Evolutionary conservation across 257 asterid genomes (phyloP).

Genomic region (Cynanchum wilfordii): DNA sequence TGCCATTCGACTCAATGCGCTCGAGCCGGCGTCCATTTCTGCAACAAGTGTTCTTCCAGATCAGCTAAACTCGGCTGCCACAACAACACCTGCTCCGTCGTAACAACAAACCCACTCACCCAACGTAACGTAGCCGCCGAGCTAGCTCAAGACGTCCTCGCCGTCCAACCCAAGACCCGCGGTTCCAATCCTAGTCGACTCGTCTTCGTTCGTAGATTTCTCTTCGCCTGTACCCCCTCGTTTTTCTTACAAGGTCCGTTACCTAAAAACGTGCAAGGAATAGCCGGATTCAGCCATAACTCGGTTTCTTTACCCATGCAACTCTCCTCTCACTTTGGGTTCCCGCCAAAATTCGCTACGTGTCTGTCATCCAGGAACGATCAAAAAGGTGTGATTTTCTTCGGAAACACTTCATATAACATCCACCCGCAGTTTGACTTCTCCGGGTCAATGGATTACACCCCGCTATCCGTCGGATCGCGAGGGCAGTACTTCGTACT

Average conservation of each 20-base stretch:
- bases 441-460: conserved; percentile 17
- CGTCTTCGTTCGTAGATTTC: conserved; percentile 23
- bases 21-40: conserved; percentile 29
- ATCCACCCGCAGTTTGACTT: conserved; percentile 2
- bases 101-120: conserved; percentile 38
- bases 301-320: conserved; percentile 43
- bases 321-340: conserved; percentile 43
- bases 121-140: conserved; percentile 24
- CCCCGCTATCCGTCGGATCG: conserved; percentile 36
- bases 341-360: conserved; percentile 34
- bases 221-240: conserved; percentile 46
- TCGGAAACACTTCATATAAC: conserved; percentile 29
- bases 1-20: conserved; percentile 48
- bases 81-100: conserved; percentile 49
- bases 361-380: conserved; percentile 32
- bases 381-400: conserved; percentile 33
- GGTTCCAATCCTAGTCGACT: conserved; percentile 19
- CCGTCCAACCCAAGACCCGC: conserved; percentile 25
- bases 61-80: conserved; percentile 40
- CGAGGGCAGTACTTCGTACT: conserved; percentile 38
- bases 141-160: conserved; percentile 37
- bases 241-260: conserved; percentile 33
- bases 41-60: conserved; percentile 24
- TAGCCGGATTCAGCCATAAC: conserved; percentile 40
- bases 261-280: conserved; percentile 38